Percentiles rank a stretch among this genome's conserved stretches.
Evolutionary conservation across 345 rosid genomes (phyloP).

Genomic region (Pistacia atlantica): DNA sequence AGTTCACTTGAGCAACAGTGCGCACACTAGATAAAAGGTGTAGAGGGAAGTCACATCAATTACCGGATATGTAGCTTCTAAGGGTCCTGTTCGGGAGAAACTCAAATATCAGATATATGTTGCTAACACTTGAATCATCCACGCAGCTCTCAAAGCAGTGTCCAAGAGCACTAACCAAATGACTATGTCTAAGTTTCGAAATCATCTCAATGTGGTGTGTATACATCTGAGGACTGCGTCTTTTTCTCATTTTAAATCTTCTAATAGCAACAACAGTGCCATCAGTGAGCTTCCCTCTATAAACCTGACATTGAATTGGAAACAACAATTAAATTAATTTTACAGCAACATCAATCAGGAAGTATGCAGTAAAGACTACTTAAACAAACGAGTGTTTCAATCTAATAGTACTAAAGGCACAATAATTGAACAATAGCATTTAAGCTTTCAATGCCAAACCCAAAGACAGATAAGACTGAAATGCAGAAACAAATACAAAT

Average conservation of each 20-base stretch:
- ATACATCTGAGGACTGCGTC: conserved; percentile 33
- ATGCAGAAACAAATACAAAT: no score
- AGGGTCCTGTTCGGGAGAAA: conserved; percentile 42
- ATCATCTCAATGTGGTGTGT: conserved; percentile 50
- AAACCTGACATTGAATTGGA: conserved; percentile 34
- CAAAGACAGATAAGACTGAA: no score
- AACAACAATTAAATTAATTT: background rate
- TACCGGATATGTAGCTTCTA: conserved; percentile 47
- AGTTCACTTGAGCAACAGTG: no score
- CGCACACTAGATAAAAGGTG: background rate
- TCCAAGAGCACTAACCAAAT: conserved; percentile 65
- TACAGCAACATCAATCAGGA: background rate
- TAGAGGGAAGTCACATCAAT: conserved; percentile 8
- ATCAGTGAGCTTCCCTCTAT: conserved; percentile 46
- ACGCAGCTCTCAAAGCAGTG: conserved; percentile 51
- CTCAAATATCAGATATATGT: conserved; percentile 51
- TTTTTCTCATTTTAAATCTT: conserved; percentile 44
- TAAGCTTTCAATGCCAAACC: no score
- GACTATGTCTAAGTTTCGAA: conserved; percentile 58
- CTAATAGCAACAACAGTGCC: conserved; percentile 42
- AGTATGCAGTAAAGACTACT: background rate
- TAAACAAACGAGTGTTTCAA: background rate
- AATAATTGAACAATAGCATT: background rate
- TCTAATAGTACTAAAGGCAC: background rate
- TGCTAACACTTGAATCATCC: conserved; percentile 42